Conservation (phyloP, 1,284 basidiomycete species). For the Mycena sp. region DNA sequence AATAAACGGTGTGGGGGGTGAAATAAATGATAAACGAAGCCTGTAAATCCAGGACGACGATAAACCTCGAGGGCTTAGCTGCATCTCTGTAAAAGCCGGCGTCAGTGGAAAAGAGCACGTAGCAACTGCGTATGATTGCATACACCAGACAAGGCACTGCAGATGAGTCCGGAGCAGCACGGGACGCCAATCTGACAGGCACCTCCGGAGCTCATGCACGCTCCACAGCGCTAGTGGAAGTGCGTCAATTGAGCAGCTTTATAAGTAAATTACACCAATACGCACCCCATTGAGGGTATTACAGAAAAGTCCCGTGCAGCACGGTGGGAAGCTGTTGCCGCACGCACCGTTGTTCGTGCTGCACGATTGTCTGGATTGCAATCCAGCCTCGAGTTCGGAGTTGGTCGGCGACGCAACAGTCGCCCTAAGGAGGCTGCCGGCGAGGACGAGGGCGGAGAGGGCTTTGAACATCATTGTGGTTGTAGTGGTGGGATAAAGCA, state of each 20-base stretch:
- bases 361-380: not conserved
- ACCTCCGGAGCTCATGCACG: not conserved
- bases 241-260: not conserved
- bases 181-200: not conserved
- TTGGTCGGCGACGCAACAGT: not conserved
- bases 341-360: not conserved
- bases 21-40: too few species aligned
- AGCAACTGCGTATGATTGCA: not conserved
- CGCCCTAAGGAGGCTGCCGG: not conserved
- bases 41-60: too few species aligned
- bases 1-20: too few species aligned
- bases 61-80: not conserved
- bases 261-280: not conserved
- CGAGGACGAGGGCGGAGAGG: not conserved
- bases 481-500: too few species aligned
- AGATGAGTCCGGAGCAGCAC: not conserved
- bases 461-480: conserved; percentile 14
- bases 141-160: not conserved
- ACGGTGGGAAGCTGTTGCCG: not conserved
- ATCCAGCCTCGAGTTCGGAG: not conserved
- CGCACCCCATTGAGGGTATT: not conserved
- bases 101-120: not conserved
- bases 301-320: not conserved
- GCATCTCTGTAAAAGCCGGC: not conserved
- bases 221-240: not conserved